phyloP scores from a whole-genome alignment of 2,329 filamentous ascomycete species.

The Alternaria arbusti region DNA sequence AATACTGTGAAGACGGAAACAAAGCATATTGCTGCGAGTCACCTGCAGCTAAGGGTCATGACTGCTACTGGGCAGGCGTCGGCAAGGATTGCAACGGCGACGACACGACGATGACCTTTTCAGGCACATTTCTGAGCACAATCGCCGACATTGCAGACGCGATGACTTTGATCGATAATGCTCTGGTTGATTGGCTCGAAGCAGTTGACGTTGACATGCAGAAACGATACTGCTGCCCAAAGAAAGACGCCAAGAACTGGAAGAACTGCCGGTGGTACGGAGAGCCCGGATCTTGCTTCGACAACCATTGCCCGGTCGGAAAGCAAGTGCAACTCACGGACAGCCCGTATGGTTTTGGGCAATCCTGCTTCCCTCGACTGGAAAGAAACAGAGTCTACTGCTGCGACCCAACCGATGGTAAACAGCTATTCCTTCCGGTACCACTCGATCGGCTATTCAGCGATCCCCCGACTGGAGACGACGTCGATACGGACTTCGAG shows the following conservation, averaged over 20 bases:
- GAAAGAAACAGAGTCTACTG: constrained; percentile 40
- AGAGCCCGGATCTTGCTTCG: constrained; percentile 43
- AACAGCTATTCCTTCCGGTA: constrained; percentile 47
- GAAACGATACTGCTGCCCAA: constrained; percentile 38
- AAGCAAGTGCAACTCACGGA: too few relatives aligned
- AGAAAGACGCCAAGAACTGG: constrained; percentile 31
- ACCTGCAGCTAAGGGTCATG: constrained; percentile 22
- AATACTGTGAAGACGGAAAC: constrained; percentile 17
- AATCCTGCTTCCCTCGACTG: constrained; percentile 19
- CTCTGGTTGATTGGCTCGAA: background rate
- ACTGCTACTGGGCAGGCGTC: constrained; percentile 28
- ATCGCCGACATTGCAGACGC: constrained; percentile 1
- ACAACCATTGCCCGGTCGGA: constrained; percentile 40
- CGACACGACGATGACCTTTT: constrained; percentile 14
- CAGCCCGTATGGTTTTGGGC: background rate
- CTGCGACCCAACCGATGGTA: constrained; percentile 36
- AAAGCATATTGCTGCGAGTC: constrained; percentile 39
- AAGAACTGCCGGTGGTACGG: constrained; percentile 49
- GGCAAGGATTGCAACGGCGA: constrained; percentile 5
- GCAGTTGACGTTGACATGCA: background rate
- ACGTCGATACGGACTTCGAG: constrained; percentile 36
- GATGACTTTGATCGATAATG: background rate
- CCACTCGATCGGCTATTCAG: constrained; percentile 42
- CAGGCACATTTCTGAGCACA: constrained; percentile 2
- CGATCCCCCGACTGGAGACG: constrained; percentile 40